A percentile compares a stretch with the other conserved stretches of the same genome.
Conservation (phyloP, 352 stramenopile species). For the Plasmopara halstedii region DNA sequence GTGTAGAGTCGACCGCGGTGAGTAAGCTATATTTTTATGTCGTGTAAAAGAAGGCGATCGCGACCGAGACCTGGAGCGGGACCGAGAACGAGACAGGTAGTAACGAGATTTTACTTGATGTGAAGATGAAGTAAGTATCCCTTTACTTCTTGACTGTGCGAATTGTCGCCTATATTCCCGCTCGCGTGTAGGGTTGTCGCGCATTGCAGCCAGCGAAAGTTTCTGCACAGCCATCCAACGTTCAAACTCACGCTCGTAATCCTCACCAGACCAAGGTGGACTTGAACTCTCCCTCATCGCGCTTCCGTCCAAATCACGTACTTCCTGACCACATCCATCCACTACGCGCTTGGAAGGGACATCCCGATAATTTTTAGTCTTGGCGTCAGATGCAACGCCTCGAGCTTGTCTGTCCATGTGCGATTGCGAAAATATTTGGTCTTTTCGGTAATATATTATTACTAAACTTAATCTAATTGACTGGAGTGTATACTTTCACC, state of each 20-base stretch:
- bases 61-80: not conserved
- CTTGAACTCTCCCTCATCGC: constrained; percentile 16
- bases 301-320: constrained; percentile 2
- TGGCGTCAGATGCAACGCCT: not conserved
- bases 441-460: too few species aligned
- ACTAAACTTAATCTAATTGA: too few species aligned
- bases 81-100: constrained; percentile 1
- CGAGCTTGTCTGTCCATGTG: constrained; percentile 1
- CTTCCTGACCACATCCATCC: constrained; percentile 14
- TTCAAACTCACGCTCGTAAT: constrained; percentile 23
- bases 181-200: constrained; percentile 4
- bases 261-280: constrained; percentile 25
- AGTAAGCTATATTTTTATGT: not conserved
- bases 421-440: not conserved
- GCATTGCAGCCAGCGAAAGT: constrained; percentile 7
- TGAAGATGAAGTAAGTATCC: not conserved
- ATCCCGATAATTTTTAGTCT: constrained; percentile 3
- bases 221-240: constrained; percentile 11
- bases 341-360: constrained; percentile 14
- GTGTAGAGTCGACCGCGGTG: not conserved
- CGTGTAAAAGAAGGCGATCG: not conserved
- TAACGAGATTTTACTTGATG: not conserved
- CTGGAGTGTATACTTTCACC: too few species aligned
- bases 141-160: constrained; percentile 6
- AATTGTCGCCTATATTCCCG: constrained; percentile 15